Percentiles rank a stretch among this genome's conserved stretches.
phyloP scores from a whole-genome alignment of 2,329 filamentous ascomycete species.

The Fusarium goolgardi region DNA sequence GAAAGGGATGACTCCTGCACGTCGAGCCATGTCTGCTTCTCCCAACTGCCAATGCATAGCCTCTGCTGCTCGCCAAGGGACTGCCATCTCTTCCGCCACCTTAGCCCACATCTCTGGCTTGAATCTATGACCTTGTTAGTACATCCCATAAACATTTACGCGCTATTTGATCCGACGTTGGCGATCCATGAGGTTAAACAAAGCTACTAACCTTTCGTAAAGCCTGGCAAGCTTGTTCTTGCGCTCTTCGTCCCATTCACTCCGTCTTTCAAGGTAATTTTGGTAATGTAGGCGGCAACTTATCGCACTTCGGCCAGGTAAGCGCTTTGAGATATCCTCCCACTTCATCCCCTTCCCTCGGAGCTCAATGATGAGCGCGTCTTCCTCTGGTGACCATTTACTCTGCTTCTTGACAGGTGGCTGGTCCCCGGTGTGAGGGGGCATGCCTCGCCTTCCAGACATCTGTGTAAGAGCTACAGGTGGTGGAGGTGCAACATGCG shows the following conservation, averaged over 20 bases:
- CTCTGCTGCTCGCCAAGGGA: slow-evolving; percentile 95
- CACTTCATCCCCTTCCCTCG: slow-evolving; percentile 95
- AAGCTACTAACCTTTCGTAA: slow-evolving; percentile 83
- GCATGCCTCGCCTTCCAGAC: slow-evolving; percentile 51
- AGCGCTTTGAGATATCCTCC: slow-evolving; percentile 94
- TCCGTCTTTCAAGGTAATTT: slow-evolving; percentile 93
- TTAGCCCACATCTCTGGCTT: slow-evolving; percentile 98
- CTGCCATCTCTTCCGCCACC: slow-evolving; percentile 92
- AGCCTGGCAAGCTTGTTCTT: slow-evolving; percentile 96
- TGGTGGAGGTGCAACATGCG: slow-evolving; percentile 41
- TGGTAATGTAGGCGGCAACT: slow-evolving; percentile 96
- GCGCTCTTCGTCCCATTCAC: slow-evolving; percentile 96
- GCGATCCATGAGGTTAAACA: not conserved
- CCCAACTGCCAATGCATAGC: slow-evolving; percentile 99
- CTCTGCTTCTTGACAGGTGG: slow-evolving; percentile 92
- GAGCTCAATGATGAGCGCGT: slow-evolving; percentile 92
- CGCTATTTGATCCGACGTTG: not conserved
- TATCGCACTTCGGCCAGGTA: slow-evolving; percentile 92
- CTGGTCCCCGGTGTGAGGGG: slow-evolving; percentile 67
- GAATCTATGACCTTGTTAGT: slow-evolving; percentile 70
- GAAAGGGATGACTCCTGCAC: slow-evolving; percentile 91
- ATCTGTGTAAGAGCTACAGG: slow-evolving; percentile 51
- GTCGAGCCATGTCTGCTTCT: slow-evolving; percentile 91
- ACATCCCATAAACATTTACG: not conserved
- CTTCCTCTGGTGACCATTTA: slow-evolving; percentile 95